Evolutionary conservation across 805 yeast species (phyloP), one percentile per base, ranked within the genome.

Genomic region (Lipomyces sp.): DNA sequence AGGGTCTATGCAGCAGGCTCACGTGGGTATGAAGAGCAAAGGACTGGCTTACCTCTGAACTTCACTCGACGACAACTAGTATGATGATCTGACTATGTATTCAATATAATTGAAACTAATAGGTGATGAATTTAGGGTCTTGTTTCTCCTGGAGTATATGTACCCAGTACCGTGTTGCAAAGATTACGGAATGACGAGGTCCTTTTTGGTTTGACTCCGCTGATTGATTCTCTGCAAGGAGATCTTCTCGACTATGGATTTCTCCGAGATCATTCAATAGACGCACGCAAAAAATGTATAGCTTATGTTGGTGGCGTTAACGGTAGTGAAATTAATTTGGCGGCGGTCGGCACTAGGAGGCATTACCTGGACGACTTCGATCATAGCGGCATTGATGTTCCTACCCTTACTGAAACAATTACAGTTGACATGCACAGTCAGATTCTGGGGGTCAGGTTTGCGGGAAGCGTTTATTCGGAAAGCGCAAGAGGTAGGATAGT

Each of bases 371-470:
- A 45, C 31, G 40, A 35, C 14, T 33, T 16, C 33, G 14, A 22
- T 8, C 18, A 39, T 10, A 31, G 31, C n/a, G 6, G 4, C 16
- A 24, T 51, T 4, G 44, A 32, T 14, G 28, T 53, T 5, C 58
- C 58, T 7, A 31, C 36, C 5, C 4, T 54, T 13, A 4, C 23
- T 4, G 26, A 28, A 11, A 16, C 31, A 18, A n/a, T 24, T 19
- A n/a, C 19, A 3, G 3, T 53, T 18, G 48, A 45, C 23, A 19
- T 49, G 4, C 13, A 32, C 11, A 42, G 28, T 8, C 43, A 35
- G 3, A 53, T 55, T 24, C 29, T 44, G 28, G 53, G 59, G 5
- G 13, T 55, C 13, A 35, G 43, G n/a, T 51, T 55, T 53, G 49
- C 59, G 3, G 53, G 57, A 16, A 43, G 42, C 4, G 45, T 35